Percentiles rank a stretch among this genome's conserved stretches.
Conservation (phyloP, 75 land plant species). For the Larix kaempferi region DNA sequence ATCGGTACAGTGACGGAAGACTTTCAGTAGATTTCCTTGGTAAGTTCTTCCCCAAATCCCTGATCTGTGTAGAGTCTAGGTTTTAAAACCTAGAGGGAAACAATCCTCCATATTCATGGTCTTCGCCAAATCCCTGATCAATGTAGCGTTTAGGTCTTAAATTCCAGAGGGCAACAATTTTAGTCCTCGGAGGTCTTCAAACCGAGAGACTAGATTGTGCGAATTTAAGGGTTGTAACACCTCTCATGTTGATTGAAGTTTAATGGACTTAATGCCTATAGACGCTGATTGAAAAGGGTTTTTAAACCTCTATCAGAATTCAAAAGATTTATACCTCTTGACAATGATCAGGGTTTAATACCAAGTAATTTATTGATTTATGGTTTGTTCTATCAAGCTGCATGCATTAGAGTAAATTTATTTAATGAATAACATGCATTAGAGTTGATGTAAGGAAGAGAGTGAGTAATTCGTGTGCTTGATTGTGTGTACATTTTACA, state of each 20-base stretch:
- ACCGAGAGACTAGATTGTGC: neutral
- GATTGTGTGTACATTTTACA: conserved; percentile 7
- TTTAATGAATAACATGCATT: neutral
- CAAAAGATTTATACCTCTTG: too few species aligned
- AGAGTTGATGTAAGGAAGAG: too few species aligned
- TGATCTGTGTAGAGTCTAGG: too few species aligned
- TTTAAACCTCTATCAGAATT: too few species aligned
- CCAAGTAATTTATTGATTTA: neutral
- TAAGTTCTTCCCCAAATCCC: neutral
- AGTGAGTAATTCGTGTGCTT: too few species aligned
- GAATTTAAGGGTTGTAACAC: neutral
- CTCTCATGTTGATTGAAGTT: too few species aligned
- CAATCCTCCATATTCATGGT: neutral
- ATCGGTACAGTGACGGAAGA: conserved; percentile 23
- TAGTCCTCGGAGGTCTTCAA: neutral
- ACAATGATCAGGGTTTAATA: too few species aligned
- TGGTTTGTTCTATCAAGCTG: neutral
- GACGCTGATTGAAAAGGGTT: too few species aligned
- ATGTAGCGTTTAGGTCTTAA: neutral
- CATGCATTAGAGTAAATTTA: neutral
- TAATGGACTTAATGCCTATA: too few species aligned
- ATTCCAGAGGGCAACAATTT: neutral
- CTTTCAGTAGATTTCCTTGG: conserved; percentile 18
- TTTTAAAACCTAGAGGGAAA: neutral
- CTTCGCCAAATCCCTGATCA: neutral